Evolutionary conservation across 345 rosid genomes (phyloP).

Genomic region (Lepidium aucheri): DNA sequence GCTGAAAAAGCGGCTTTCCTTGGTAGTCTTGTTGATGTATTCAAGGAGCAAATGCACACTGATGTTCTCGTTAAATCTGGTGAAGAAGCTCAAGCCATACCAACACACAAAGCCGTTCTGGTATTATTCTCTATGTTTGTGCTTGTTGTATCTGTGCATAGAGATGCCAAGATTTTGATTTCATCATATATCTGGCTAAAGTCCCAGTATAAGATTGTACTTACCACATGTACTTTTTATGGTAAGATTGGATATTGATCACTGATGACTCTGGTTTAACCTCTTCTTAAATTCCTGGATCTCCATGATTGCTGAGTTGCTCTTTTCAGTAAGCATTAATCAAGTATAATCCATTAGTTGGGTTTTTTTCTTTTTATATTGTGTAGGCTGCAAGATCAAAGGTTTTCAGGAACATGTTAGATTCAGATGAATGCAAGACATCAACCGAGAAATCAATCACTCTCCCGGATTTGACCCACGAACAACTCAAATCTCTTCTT

Average conservation of each 20-base stretch:
- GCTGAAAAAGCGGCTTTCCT: conserved; percentile 15
- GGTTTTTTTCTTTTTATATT: neutral
- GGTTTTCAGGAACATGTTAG: conserved; percentile 25
- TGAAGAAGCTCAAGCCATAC: conserved; percentile 4
- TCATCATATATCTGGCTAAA: too few relatives aligned
- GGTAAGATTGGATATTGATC: neutral
- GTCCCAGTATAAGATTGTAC: neutral
- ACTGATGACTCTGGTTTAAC: neutral
- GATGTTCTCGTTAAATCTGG: conserved; percentile 18
- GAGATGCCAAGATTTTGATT: neutral
- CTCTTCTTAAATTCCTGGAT: neutral
- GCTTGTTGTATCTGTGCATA: neutral
- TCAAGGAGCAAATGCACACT: conserved; percentile 23
- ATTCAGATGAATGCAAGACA: conserved; percentile 31
- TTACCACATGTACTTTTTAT: neutral
- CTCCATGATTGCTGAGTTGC: neutral
- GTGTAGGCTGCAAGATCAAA: conserved; percentile 23
- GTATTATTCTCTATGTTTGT: neutral
- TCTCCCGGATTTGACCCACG: conserved; percentile 13
- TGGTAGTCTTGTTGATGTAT: conserved; percentile 2
- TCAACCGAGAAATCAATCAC: conserved; percentile 13
- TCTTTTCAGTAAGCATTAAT: neutral
- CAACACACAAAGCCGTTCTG: conserved; percentile 15
- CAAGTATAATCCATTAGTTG: neutral
- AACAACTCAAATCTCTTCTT: conserved; percentile 13